phyloP scores from a whole-genome alignment of 371 early-diverging fungal genomes.

The Rhizopus microsporus region DNA sequence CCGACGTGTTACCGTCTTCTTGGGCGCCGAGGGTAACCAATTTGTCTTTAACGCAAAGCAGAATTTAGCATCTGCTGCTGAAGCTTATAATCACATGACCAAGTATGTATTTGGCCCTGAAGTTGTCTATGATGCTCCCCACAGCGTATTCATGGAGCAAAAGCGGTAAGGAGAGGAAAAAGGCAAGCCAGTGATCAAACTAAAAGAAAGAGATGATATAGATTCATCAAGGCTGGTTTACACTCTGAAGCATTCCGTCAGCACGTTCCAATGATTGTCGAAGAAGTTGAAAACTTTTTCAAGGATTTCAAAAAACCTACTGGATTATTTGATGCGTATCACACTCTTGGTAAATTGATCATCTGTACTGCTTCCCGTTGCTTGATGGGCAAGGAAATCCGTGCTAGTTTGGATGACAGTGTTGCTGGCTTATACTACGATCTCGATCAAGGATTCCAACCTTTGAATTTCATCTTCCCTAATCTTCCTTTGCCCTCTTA shows the following conservation, averaged over 20 bases:
- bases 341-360: constrained; percentile 86
- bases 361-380: constrained; percentile 95
- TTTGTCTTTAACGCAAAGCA: constrained; percentile 94
- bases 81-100: constrained; percentile 91
- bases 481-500: constrained; percentile 50
- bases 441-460: constrained; percentile 93
- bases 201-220: constrained; percentile 17
- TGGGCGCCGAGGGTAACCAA: constrained; percentile 94
- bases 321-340: constrained; percentile 69
- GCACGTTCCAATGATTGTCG: constrained; percentile 86
- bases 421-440: constrained; percentile 90
- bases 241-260: constrained; percentile 83
- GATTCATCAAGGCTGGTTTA: constrained; percentile 93
- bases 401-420: constrained; percentile 73
- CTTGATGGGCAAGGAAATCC: constrained; percentile 93
- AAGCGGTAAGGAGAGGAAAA: constrained; percentile 63
- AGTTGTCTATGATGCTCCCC: constrained; percentile 96
- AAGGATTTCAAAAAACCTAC: constrained; percentile 33
- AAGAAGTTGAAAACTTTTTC: constrained; percentile 76
- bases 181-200: not conserved
- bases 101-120: constrained; percentile 94
- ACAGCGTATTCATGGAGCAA: constrained; percentile 94
- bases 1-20: constrained; percentile 83
- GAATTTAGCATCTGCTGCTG: constrained; percentile 89
- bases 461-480: constrained; percentile 84